These are phyloP conservation scores for Podosphaera xanthii DNA, from an alignment of 2,329 filamentous ascomycete species.

Conservation along the genomic window DNA sequence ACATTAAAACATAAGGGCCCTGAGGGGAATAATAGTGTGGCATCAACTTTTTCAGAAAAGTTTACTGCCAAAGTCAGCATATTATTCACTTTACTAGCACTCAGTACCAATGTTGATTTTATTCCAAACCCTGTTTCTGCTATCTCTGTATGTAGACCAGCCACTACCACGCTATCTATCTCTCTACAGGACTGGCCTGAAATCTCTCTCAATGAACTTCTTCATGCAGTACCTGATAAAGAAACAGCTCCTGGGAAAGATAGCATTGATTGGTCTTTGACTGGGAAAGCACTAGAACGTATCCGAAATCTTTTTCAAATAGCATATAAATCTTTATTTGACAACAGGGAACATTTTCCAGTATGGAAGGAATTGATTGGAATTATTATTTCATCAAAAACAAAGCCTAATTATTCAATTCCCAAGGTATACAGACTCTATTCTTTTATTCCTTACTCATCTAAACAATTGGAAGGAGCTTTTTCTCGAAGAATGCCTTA, in stretches of 20 bases:
- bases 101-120: no score
- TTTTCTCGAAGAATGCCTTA: background rate
- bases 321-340: background rate
- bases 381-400: background rate
- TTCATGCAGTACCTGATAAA: no score
- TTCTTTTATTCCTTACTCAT: background rate
- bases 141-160: no score
- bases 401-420: background rate
- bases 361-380: slow-evolving; percentile 1
- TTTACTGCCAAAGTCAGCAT: no score
- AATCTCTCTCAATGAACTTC: background rate
- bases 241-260: no score
- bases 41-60: no score
- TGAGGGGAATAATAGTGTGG: no score
- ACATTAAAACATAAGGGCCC: no score
- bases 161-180: no score
- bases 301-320: background rate
- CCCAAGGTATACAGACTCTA: background rate
- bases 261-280: background rate
- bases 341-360: background rate
- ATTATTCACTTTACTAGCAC: no score
- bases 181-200: background rate
- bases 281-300: background rate
- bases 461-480: background rate
- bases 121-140: no score